Conservation (phyloP, 768 basidiomycete species). For the Sutorius australiensis region DNA sequence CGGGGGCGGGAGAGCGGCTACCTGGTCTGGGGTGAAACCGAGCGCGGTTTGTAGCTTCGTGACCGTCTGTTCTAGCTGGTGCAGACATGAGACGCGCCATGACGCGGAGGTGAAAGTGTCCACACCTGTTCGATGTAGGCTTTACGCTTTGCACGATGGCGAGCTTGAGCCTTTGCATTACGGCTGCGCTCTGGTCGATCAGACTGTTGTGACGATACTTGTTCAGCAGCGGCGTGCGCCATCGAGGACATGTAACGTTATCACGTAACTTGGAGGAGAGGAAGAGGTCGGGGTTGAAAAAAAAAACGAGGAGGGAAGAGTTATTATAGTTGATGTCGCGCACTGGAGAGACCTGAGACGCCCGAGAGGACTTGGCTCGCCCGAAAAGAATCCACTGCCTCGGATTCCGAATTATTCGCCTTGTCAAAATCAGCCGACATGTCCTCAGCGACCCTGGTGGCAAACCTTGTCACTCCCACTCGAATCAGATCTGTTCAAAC, state of each 20-base stretch:
- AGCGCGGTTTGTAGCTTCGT: constrained; percentile 77
- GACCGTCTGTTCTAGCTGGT: constrained; percentile 79
- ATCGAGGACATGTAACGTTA: constrained; percentile 57
- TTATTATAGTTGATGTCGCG: constrained; percentile 32
- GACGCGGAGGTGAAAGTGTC: constrained; percentile 5
- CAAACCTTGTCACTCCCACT: constrained; percentile 30
- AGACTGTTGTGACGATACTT: constrained; percentile 36
- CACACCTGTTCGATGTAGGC: constrained; percentile 86
- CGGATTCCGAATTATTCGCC: constrained; percentile 51
- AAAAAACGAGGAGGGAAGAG: constrained; percentile 31
- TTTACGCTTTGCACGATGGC: constrained; percentile 89
- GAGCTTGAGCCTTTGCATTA: constrained; percentile 84
- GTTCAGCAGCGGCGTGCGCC: constrained; percentile 47
- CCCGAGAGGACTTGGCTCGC: constrained; percentile 16
- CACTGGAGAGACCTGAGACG: constrained; percentile 23
- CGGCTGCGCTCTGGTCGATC: constrained; percentile 81
- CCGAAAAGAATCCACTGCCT: constrained; percentile 30
- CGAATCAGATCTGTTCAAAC: constrained; percentile 31
- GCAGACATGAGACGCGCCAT: constrained; percentile 6
- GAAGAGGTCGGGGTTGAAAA: constrained; percentile 51
- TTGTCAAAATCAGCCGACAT: constrained; percentile 37
- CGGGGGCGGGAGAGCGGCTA: constrained; percentile 68
- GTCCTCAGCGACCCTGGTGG: constrained; percentile 35
- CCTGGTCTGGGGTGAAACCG: constrained; percentile 70
- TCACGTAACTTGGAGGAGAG: constrained; percentile 38